Base-by-base conservation (phyloP, 116 monocot genomes). In the Cymodocea nodosa region DNA sequence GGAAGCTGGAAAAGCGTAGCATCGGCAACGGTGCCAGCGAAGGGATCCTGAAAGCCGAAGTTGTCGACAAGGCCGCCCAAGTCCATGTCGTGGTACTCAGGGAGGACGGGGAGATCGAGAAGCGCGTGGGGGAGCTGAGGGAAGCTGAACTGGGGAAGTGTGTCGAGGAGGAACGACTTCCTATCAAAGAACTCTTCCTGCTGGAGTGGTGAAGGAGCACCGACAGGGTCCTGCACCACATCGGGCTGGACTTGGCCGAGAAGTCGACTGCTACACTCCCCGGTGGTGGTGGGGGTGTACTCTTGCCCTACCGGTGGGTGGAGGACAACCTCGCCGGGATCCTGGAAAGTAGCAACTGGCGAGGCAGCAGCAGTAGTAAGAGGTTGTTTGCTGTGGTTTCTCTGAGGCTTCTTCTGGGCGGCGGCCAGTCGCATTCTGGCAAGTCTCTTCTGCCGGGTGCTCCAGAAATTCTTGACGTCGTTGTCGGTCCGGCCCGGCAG, bases 401-500 rank as follows among this genome's bases (percentile, higher is more conserved):
- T 52, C n/a, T 39, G 52, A 13, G 25, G 48, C 50, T 71, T 61
- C 23, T 23, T 71, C 20, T 35, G 34, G 6, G 50, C 39, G 7
- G 63, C 63, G 0, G 70, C 66, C 11, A 66, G 50, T 1, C 79
- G 70, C 15, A 85, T 62, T 69, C 85, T 85, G 0, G 87, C 90
- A 15, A 95, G 70, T 30, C 85, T 79, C 71, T 95, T 90, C 79
- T 83, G 80, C 54, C 90, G 82, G 0, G 83, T 90, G 58, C 90
- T 95, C 93, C 93, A 93, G 68, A 93, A 89, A 60, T 89, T 93
- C 84, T 93, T 93, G 49, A 89, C 89, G 12, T 87, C 94, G 20
- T 95, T 95, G 50, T 95, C 94, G 0, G 94, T 95, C 60, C 94
- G 78, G 9, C 95, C 95, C 2, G 74, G 84, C 40, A 94, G 65